These are phyloP conservation scores for Diaporthe velutina DNA, from an alignment of 2,329 filamentous ascomycete species.

Conservation along the genomic window DNA sequence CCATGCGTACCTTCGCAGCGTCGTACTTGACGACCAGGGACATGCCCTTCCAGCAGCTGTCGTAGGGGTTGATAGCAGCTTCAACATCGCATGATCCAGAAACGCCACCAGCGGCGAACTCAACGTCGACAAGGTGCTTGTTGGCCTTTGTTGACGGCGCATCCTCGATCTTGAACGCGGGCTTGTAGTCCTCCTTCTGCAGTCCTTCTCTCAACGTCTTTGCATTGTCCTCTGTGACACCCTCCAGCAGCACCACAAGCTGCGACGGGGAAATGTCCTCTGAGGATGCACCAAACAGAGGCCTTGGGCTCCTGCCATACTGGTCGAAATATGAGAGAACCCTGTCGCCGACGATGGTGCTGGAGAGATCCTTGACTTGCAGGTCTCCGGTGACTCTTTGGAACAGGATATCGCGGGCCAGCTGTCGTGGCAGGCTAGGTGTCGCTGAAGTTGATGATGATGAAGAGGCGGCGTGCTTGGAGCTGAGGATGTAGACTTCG, in stretches of 20 bases:
- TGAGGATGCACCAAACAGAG: slow-evolving; percentile 62
- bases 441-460: slow-evolving; percentile 55
- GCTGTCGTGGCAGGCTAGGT: slow-evolving; percentile 56
- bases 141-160: slow-evolving; percentile 59
- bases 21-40: slow-evolving; percentile 60
- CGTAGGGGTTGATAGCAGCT: slow-evolving; percentile 56
- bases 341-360: slow-evolving; percentile 58
- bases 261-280: slow-evolving; percentile 58
- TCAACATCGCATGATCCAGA: slow-evolving; percentile 54
- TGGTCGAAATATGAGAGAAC: slow-evolving; percentile 69
- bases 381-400: slow-evolving; percentile 65
- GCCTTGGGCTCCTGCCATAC: slow-evolving; percentile 66
- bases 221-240: slow-evolving; percentile 62
- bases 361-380: slow-evolving; percentile 62
- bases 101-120: slow-evolving; percentile 56
- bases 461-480: slow-evolving; percentile 49
- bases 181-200: slow-evolving; percentile 49
- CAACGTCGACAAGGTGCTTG: slow-evolving; percentile 56
- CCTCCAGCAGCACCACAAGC: slow-evolving; percentile 71
- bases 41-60: slow-evolving; percentile 59
- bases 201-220: slow-evolving; percentile 57
- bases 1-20: slow-evolving; percentile 54
- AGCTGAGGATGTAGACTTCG: slow-evolving; percentile 66
- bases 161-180: slow-evolving; percentile 64
- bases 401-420: slow-evolving; percentile 70